Percentiles rank a stretch among this genome's conserved stretches.
Evolutionary conservation across 2,329 filamentous ascomycete species (phyloP).

Genomic region (Coniochaeta sp.): DNA sequence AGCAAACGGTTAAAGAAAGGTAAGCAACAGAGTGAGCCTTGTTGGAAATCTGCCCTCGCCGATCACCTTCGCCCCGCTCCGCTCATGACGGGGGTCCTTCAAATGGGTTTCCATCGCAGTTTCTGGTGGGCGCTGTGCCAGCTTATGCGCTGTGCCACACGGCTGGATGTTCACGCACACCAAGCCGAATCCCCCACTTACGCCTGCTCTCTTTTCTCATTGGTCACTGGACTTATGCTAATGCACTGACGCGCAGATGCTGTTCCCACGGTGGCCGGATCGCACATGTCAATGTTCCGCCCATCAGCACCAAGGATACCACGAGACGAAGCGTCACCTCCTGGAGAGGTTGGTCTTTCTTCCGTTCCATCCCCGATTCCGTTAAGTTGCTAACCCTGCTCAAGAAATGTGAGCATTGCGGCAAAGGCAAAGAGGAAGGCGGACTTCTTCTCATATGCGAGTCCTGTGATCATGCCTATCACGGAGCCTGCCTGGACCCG

Average conservation of each 20-base stretch:
- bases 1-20: slow-evolving; percentile 92
- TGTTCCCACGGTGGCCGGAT: slow-evolving; percentile 83
- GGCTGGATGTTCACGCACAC: neutral
- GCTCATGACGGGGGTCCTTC: neutral
- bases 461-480: slow-evolving; percentile 82
- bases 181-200: slow-evolving; percentile 2
- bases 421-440: slow-evolving; percentile 61
- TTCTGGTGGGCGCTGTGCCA: neutral
- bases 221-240: slow-evolving; percentile 22
- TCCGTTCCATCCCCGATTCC: neutral
- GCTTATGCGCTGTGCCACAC: neutral
- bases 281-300: slow-evolving; percentile 91
- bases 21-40: slow-evolving; percentile 23
- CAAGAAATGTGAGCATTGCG: slow-evolving; percentile 83
- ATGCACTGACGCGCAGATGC: slow-evolving; percentile 37
- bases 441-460: slow-evolving; percentile 74
- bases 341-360: slow-evolving; percentile 30
- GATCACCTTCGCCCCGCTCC: neutral
- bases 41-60: neutral
- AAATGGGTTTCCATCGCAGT: neutral
- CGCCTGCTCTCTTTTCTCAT: slow-evolving; percentile 13
- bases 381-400: slow-evolving; percentile 6
- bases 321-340: slow-evolving; percentile 40
- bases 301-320: slow-evolving; percentile 65
- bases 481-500: slow-evolving; percentile 83